Evolutionary conservation across 768 basidiomycete species (phyloP), one percentile per base, ranked within the genome.

Genomic region (Amanita pallidorosea): DNA sequence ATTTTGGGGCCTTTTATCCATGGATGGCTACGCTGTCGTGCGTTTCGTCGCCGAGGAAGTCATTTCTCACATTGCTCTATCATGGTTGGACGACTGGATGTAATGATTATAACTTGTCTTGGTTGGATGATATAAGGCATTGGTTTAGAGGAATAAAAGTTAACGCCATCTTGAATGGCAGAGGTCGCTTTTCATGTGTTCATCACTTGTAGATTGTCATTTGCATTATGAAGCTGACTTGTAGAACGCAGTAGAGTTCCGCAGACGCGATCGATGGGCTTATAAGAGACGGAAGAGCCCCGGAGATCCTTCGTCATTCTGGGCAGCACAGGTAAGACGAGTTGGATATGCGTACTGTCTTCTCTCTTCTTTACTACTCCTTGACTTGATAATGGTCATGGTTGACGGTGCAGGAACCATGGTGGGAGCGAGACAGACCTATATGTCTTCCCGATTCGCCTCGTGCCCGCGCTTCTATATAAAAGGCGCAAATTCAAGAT

Each of bases 401-500:
- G 29, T 6, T 15, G 27, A 6, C 31, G 27, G 7, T 15, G 4
- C 7, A 18, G 38, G 15, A 22, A 35, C 33, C 17, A 34, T 42
- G 18, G 36, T 41, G 17, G 37, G 38, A 41, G 40, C 7, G 38
- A 37, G 20, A 49, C 22, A 37, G n/a, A 17, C 33, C 17, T 43
- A 41, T 49, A 42, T 49, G 38, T 49, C 49, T 49, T 36, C 37
- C 38, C 38, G 36, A 29, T 23, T 18, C 25, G 49, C 38, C 49
- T 49, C 49, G 49, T 49, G 49, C 25, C 20, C 17, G 37, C 27
- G 29, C 49, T 49, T 49, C 38, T 13, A 42, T 49, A 49, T 49
- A 41, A 41, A 49, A 34, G 37, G 38, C 40, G 49, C 11, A 17
- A 31, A 22, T 33, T 31, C 40, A 42, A 42, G 37, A 41, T 42